A percentile compares a stretch with the other conserved stretches of the same genome.
phyloP scores from a whole-genome alignment of 2,329 filamentous ascomycete species.

The Diplodia sapinea region DNA sequence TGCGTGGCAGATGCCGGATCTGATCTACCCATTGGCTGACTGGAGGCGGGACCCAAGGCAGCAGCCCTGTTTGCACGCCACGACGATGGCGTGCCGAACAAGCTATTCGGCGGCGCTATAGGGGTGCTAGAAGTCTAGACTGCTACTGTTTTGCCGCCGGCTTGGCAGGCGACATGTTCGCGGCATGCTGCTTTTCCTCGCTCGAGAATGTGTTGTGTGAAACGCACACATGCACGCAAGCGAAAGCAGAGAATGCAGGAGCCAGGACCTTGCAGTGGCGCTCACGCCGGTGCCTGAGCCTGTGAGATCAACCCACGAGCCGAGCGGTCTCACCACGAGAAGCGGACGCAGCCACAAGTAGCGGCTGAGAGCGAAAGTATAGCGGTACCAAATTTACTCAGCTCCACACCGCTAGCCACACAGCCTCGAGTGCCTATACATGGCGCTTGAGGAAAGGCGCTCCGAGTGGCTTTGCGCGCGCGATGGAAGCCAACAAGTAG shows the following conservation, averaged over 20 bases:
- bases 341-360: conserved; percentile 3
- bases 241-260: background rate
- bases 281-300: conserved; percentile 1
- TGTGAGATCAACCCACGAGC: conserved; percentile 13
- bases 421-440: conserved; percentile 7
- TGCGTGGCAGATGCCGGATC: background rate
- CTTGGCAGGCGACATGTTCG: background rate
- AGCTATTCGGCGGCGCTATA: background rate
- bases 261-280: conserved; percentile 10
- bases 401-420: background rate
- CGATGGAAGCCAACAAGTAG: background rate
- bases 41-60: conserved; percentile 6
- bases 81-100: background rate
- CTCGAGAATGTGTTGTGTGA: background rate
- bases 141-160: background rate
- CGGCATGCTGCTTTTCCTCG: background rate
- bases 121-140: background rate
- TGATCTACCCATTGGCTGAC: conserved; percentile 5
- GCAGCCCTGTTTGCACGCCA: conserved; percentile 1
- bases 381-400: background rate
- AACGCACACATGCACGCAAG: background rate
- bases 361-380: background rate
- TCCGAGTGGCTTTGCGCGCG: conserved; percentile 6
- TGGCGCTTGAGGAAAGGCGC: background rate
- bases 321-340: conserved; percentile 12